These are phyloP conservation scores for Stereum hirsutum DNA, from an alignment of 1,284 basidiomycete genomes.

Conservation along the genomic window DNA sequence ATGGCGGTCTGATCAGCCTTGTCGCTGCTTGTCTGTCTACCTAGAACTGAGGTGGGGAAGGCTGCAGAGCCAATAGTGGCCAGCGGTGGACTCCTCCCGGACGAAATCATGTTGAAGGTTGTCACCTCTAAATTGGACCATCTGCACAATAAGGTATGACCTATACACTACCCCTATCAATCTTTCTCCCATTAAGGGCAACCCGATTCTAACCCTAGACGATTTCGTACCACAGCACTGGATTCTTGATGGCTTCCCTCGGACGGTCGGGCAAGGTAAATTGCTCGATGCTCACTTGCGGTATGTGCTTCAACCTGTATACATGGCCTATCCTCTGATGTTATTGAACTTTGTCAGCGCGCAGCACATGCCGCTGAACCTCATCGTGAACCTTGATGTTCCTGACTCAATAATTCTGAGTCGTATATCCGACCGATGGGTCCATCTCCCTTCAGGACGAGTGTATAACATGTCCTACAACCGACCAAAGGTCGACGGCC, in stretches of 20 bases:
- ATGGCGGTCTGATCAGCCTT: neutral
- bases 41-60: constrained; percentile 59
- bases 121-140: constrained; percentile 62
- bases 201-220: neutral
- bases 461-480: constrained; percentile 94
- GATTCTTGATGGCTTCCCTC: constrained; percentile 96
- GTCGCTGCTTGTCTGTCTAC: constrained; percentile 3
- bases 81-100: constrained; percentile 65
- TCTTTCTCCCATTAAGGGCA: no score
- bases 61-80: constrained; percentile 73
- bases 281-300: constrained; percentile 71
- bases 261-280: constrained; percentile 85
- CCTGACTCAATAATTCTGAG: constrained; percentile 85
- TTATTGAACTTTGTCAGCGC: constrained; percentile 27
- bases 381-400: constrained; percentile 89
- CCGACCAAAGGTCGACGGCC: constrained; percentile 78
- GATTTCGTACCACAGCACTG: constrained; percentile 49
- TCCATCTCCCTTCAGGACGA: constrained; percentile 87
- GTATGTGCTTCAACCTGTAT: constrained; percentile 26
- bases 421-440: constrained; percentile 90
- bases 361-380: constrained; percentile 58
- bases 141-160: constrained; percentile 54
- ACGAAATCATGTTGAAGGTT: constrained; percentile 71
- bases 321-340: neutral
- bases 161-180: neutral